Conservation (phyloP, 305 asterid genomes). For the Fraxinus floribunda region DNA sequence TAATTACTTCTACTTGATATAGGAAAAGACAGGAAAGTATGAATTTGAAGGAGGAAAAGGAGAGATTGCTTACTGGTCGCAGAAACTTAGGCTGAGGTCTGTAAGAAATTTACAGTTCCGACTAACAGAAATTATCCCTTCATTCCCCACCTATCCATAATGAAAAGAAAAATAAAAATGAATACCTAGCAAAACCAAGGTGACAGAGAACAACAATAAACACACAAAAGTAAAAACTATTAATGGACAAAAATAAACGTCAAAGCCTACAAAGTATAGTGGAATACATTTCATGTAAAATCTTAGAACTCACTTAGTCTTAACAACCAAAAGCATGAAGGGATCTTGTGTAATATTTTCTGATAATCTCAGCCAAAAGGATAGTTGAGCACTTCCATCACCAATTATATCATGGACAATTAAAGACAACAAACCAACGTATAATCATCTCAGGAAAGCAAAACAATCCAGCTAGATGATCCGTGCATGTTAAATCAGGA, state of each 20-base stretch:
- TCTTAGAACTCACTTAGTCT: no score
- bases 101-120: constrained; percentile 75
- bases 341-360: no score
- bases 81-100: constrained; percentile 76
- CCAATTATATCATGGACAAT: no score
- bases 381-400: neutral
- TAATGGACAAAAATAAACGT: neutral
- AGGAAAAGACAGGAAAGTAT: neutral
- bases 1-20: neutral
- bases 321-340: no score
- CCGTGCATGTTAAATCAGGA: no score
- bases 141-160: constrained; percentile 65
- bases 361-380: neutral
- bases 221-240: constrained; percentile 20
- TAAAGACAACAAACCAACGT: no score
- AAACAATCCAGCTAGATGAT: no score
- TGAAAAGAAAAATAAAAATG: constrained; percentile 24
- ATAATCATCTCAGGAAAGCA: no score
- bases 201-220: constrained; percentile 6
- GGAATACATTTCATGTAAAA: no score
- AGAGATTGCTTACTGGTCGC: constrained; percentile 57
- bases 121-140: constrained; percentile 78
- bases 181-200: neutral
- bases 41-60: constrained; percentile 5
- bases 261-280: no score